Evolutionary conservation across 805 yeast species (phyloP), one percentile per base, ranked within the genome.

Genomic region (Clavispora phyllophila): DNA sequence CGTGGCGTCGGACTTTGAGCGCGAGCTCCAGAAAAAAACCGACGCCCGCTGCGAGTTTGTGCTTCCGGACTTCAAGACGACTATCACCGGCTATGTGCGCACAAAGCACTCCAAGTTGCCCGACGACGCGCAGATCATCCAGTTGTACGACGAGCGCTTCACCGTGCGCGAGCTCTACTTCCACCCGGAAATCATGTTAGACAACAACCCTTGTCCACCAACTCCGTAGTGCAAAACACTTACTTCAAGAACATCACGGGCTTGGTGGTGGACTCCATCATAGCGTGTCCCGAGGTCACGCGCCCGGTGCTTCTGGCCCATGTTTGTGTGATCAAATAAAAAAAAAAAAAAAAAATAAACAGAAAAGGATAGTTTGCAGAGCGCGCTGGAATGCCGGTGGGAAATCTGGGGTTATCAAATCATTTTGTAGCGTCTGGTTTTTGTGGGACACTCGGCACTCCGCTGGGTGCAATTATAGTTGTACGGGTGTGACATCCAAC

Each of bases 61-160:
- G 0, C 66, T 93, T 34, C 99, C 99, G 0, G 96, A 90, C 58
- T 85, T 83, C 60, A 87, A 85, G 55, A 82, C 87, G 1, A 82
- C 89, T 7, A 75, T 82, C 35, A 70, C 81, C 9, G 99, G 99
- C 0, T 84, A 81, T 54, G 79, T 85, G 1, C 61, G 50, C 18
- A 46, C 71, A 6, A 66, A 72, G 8, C 47, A 50, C 20, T 50
- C 54, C 33, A 50, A 60, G 10, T 58, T 51, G 5, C 43, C 74
- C 2, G 72, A 65, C 18, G 84, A 80, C 37, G 68, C 76, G 9
- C 96, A 90, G 60, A 71, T 82, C 1, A 65, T 91, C 28, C 66
- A 73, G 39, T 70, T 93, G 5, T 73, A 72, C 20, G 97, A 91
- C 60, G 99, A 93, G 61, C 65, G 96, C 43, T 91, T 93, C 62